Conservation (phyloP, 1,284 basidiomycete species). For the Xanthoconium separans region DNA sequence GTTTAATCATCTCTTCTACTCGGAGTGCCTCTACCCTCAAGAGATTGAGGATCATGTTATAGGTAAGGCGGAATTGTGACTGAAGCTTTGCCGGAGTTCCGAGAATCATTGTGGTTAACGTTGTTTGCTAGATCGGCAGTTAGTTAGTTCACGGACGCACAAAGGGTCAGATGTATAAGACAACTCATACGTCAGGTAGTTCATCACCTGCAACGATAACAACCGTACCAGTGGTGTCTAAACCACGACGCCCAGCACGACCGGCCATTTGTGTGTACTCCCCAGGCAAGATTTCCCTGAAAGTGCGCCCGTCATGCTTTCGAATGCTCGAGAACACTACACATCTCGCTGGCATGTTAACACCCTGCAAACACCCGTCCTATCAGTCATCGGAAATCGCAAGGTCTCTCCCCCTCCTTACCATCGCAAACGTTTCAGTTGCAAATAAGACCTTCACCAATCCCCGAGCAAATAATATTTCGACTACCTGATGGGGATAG, state of each 20-base stretch:
- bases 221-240: conserved; percentile 95
- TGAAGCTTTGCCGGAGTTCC: conserved; percentile 90
- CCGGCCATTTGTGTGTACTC: conserved; percentile 99
- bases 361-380: conserved; percentile 59
- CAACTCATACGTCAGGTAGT: conserved; percentile 75
- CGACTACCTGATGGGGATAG: conserved; percentile 70
- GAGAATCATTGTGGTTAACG: conserved; percentile 88
- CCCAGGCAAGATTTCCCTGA: conserved; percentile 86
- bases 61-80: conserved; percentile 97
- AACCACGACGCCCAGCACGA: conserved; percentile 92
- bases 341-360: conserved; percentile 98
- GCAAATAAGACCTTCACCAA: conserved; percentile 97
- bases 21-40: conserved; percentile 93
- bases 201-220: conserved; percentile 87
- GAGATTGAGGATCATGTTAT: conserved; percentile 99
- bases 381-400: conserved; percentile 5
- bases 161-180: conserved; percentile 4
- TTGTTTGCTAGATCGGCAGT: conserved; percentile 53
- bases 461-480: conserved; percentile 94
- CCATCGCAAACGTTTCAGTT: conserved; percentile 99
- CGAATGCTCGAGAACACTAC: conserved; percentile 96
- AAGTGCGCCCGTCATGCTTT: conserved; percentile 94
- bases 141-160: conserved; percentile 11
- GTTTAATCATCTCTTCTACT: conserved; percentile 99
- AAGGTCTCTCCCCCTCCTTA: conserved; percentile 37